phyloP scores from a whole-genome alignment of 1,284 basidiomycete species.

The Ceratobasidium sp. region DNA sequence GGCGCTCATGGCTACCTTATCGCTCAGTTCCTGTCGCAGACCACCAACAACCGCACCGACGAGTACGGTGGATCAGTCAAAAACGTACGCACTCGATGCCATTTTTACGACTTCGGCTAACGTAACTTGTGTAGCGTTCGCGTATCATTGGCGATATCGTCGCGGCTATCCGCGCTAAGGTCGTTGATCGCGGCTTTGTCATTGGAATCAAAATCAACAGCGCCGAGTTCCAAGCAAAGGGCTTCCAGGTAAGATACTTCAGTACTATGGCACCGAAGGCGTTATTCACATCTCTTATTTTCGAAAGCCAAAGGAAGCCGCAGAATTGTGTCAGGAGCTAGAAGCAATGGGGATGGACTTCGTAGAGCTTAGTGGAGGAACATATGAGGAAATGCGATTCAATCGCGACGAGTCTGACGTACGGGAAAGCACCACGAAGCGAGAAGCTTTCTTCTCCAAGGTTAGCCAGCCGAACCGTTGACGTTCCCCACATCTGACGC shows the following conservation, averaged over 20 bases:
- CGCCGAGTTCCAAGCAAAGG: slow-evolving; percentile 54
- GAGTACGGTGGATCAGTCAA: slow-evolving; percentile 56
- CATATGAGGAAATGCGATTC: slow-evolving; percentile 58
- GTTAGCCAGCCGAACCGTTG: slow-evolving; percentile 40
- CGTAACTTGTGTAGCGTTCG: slow-evolving; percentile 58
- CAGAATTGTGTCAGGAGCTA: slow-evolving; percentile 60
- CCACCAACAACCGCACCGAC: slow-evolving; percentile 59
- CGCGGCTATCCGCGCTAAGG: slow-evolving; percentile 56
- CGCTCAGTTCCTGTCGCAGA: slow-evolving; percentile 55
- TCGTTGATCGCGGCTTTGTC: slow-evolving; percentile 59
- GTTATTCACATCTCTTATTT: background rate
- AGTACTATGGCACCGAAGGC: no score
- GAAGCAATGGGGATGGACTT: slow-evolving; percentile 64
- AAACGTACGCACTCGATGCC: background rate
- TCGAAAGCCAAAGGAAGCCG: slow-evolving; percentile 59
- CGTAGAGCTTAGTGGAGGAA: slow-evolving; percentile 65
- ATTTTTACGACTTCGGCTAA: background rate
- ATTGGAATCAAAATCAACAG: slow-evolving; percentile 66
- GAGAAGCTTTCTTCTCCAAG: slow-evolving; percentile 61
- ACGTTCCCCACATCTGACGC: background rate
- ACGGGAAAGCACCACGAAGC: slow-evolving; percentile 56
- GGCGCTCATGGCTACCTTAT: slow-evolving; percentile 55
- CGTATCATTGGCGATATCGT: slow-evolving; percentile 58
- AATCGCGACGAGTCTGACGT: slow-evolving; percentile 50
- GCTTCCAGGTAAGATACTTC: slow-evolving; percentile 47